These are phyloP conservation scores for Vitis amurensis DNA, from an alignment of 164 flowering plant species.

Conservation along the genomic window DNA sequence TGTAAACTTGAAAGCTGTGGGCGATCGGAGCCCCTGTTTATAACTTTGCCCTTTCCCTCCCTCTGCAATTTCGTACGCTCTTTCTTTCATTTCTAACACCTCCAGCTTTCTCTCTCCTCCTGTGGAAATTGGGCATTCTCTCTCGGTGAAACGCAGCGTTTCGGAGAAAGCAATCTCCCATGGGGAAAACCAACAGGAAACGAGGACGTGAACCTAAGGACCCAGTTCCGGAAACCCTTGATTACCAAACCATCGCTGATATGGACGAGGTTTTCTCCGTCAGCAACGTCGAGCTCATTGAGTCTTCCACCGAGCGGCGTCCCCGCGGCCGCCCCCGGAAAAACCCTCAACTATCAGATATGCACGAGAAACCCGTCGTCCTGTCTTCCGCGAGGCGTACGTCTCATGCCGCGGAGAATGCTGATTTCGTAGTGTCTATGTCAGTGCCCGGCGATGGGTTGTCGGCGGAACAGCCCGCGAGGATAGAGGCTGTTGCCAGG, in stretches of 20 bases:
- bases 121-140: no score
- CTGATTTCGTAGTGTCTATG: constrained; percentile 1
- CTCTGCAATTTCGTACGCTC: neutral
- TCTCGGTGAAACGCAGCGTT: no score
- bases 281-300: constrained; percentile 32
- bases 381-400: constrained; percentile 7
- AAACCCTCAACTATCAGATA: constrained; percentile 15
- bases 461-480: constrained; percentile 7
- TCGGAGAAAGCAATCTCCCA: neutral
- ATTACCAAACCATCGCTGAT: constrained; percentile 7
- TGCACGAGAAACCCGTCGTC: constrained; percentile 15
- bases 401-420: constrained; percentile 18
- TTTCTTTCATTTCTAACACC: no score
- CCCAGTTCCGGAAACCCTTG: constrained; percentile 29
- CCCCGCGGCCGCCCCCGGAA: constrained; percentile 55
- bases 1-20: no score
- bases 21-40: no score
- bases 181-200: constrained; percentile 32
- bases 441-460: neutral
- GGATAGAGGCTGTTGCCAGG: constrained; percentile 38
- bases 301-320: constrained; percentile 13
- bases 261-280: constrained; percentile 26
- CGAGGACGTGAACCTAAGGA: constrained; percentile 55
- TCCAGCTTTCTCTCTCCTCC: no score
- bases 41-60: neutral